These are phyloP conservation scores for Cercophora newfieldiana DNA, from an alignment of 495 filamentous ascomycete genomes.

Conservation along the genomic window DNA sequence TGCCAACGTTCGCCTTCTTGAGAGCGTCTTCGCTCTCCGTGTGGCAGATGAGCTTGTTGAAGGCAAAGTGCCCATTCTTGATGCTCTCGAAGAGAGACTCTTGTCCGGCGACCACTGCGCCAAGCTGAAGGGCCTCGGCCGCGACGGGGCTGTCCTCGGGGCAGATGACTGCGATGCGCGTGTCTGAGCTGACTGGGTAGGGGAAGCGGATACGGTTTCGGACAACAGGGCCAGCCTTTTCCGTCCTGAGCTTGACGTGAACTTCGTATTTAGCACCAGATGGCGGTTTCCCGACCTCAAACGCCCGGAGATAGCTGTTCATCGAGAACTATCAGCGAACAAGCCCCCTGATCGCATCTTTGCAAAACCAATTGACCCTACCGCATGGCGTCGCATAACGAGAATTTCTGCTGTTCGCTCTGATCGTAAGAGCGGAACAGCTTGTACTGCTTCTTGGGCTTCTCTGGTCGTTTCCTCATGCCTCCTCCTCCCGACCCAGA, in stretches of 20 bases:
- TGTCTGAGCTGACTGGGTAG: slow-evolving; percentile 81
- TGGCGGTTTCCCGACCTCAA: slow-evolving; percentile 82
- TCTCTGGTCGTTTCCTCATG: slow-evolving; percentile 50
- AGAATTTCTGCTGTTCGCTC: slow-evolving; percentile 63
- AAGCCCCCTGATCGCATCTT: neutral
- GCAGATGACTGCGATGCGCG: slow-evolving; percentile 84
- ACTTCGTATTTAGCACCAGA: slow-evolving; percentile 81
- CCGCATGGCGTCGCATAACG: slow-evolving; percentile 93
- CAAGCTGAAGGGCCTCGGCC: slow-evolving; percentile 68
- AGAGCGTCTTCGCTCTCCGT: slow-evolving; percentile 68
- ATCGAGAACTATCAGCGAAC: neutral
- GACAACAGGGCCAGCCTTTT: slow-evolving; percentile 79
- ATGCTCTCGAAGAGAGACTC: slow-evolving; percentile 80
- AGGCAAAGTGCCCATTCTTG: slow-evolving; percentile 71
- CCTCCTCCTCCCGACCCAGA: slow-evolving; percentile 27
- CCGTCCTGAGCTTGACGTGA: slow-evolving; percentile 71
- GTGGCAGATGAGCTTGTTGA: slow-evolving; percentile 88
- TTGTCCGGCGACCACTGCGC: slow-evolving; percentile 81
- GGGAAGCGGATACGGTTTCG: slow-evolving; percentile 86
- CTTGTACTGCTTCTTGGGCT: slow-evolving; percentile 66
- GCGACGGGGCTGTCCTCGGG: slow-evolving; percentile 69
- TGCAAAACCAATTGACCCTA: slow-evolving; percentile 35
- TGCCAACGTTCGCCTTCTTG: slow-evolving; percentile 74
- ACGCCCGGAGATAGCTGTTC: slow-evolving; percentile 79
- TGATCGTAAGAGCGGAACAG: slow-evolving; percentile 58